Evolutionary conservation across 2,329 filamentous ascomycete species (phyloP), one percentile per base, ranked within the genome.

Genomic region (Xylaria polymorpha): DNA sequence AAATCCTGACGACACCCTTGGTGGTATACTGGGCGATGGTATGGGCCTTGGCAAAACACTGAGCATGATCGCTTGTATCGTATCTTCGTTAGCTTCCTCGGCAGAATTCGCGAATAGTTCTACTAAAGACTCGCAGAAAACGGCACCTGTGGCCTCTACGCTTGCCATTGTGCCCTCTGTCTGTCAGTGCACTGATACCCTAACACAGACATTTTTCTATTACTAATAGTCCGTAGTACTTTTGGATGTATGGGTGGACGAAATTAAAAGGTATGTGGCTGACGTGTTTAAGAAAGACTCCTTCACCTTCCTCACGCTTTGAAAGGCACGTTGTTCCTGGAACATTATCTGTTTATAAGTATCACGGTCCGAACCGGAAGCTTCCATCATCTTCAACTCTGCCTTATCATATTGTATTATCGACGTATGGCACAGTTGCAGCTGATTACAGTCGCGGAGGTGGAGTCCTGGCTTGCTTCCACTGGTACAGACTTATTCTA

Each of bases 41-140:
- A 75, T 75, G 74, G 73, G 72, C 1, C 44, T 75, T 4, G 74
- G 74, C 20, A 75, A 75, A 51, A 73, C 74, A 9, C 60, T 75
- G 5, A 74, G 59, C 18, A 71, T 74, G 68, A 67, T 75, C 9
- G 57, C 71, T 41, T 64, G 65, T 29, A 72, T 74, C 32, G 62
- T 68, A 20, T 59, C 59, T 20, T 69, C 64, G 22, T 25, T 66
- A 12, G 15, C 4, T 41, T n/a, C 46, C 9, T 64, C 59, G 9
- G 25, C 29, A 4, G 25, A 46, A 35, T 70, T 65, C 44, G 53
- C 32, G 32, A 25, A 15, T 9, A 1, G 18, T 15, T 32, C 25
- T 3, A 58, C 5, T 15, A 37, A 46, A 6, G 22, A 22, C 29
- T 18, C 25, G 18, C 32, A 15, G 6, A 35, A 12, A 37, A 20